Percentiles rank a stretch among this genome's conserved stretches.
Conservation (phyloP, 1,284 basidiomycete species). For the Sporisorium sorghi region DNA sequence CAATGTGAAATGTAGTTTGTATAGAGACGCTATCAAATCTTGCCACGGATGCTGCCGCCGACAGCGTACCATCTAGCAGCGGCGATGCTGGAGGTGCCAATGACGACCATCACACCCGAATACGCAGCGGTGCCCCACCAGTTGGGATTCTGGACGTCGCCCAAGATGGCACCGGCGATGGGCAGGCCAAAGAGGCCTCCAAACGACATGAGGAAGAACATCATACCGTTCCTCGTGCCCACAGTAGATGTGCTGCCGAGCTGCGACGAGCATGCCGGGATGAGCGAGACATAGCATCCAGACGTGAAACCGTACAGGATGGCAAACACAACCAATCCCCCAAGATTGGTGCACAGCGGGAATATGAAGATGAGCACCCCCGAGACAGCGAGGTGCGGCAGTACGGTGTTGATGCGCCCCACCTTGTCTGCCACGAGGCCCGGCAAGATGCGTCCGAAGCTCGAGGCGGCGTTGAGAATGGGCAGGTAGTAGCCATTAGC, state of each 20-base stretch:
- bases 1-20: too few species aligned
- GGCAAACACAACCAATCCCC: constrained; percentile 36
- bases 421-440: constrained; percentile 66
- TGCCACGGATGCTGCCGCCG: constrained; percentile 33
- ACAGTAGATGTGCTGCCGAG: constrained; percentile 39
- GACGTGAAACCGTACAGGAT: constrained; percentile 58
- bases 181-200: constrained; percentile 46
- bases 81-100: constrained; percentile 21
- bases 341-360: constrained; percentile 35
- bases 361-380: constrained; percentile 60
- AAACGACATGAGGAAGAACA: constrained; percentile 47
- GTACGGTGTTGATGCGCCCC: constrained; percentile 69
- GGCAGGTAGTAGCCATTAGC: constrained; percentile 52
- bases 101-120: constrained; percentile 22
- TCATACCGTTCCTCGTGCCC: constrained; percentile 47
- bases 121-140: constrained; percentile 41
- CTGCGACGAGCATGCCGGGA: constrained; percentile 44
- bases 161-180: constrained; percentile 49
- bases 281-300: constrained; percentile 56
- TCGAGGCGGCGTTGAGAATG: constrained; percentile 56
- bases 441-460: constrained; percentile 67
- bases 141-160: constrained; percentile 14
- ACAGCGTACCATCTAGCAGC: constrained; percentile 36
- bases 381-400: constrained; percentile 60
- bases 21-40: constrained; percentile 15